These are phyloP conservation scores for Skeletonema marinoi DNA, from an alignment of 108 stramenopile species.

Conservation along the genomic window DNA sequence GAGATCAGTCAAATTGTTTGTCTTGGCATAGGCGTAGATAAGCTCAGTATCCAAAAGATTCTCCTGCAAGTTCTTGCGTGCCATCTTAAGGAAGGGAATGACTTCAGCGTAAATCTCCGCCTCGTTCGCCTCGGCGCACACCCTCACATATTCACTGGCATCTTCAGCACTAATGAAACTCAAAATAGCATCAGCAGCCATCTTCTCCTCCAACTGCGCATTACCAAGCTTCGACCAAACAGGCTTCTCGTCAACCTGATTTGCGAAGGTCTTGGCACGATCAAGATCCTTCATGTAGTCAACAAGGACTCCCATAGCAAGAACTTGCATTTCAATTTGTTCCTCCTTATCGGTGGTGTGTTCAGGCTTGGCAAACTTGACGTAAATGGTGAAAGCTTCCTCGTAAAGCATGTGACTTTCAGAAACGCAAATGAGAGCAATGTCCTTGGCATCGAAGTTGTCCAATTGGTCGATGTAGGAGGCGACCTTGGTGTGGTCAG, in stretches of 20 bases:
- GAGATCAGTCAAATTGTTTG: conserved; percentile 94
- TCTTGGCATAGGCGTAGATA: conserved; percentile 97
- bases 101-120: conserved; percentile 94
- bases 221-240: conserved; percentile 99
- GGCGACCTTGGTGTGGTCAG: conserved; percentile 92
- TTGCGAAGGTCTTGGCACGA: conserved; percentile 97
- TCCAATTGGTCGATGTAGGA: conserved; percentile 99
- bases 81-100: conserved; percentile 98
- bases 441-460: conserved; percentile 99
- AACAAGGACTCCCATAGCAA: conserved; percentile 96
- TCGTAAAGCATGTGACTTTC: conserved; percentile 99
- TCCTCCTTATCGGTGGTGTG: conserved; percentile 89
- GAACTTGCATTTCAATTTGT: conserved; percentile 93
- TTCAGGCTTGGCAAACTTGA: conserved; percentile 96
- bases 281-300: conserved; percentile 97
- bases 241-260: conserved; percentile 93
- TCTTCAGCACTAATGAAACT: conserved; percentile 99
- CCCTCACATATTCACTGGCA: conserved; percentile 91
- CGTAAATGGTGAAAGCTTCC: conserved; percentile 98
- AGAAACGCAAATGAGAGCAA: conserved; percentile 98
- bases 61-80: conserved; percentile 97
- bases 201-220: conserved; percentile 96
- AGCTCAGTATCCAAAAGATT: conserved; percentile 98
- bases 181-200: conserved; percentile 95
- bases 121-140: conserved; percentile 94